Evolutionary conservation across 179 eudicot species (phyloP), one percentile per base, ranked within the genome.

Genomic region (Amaranthus tricolor): DNA sequence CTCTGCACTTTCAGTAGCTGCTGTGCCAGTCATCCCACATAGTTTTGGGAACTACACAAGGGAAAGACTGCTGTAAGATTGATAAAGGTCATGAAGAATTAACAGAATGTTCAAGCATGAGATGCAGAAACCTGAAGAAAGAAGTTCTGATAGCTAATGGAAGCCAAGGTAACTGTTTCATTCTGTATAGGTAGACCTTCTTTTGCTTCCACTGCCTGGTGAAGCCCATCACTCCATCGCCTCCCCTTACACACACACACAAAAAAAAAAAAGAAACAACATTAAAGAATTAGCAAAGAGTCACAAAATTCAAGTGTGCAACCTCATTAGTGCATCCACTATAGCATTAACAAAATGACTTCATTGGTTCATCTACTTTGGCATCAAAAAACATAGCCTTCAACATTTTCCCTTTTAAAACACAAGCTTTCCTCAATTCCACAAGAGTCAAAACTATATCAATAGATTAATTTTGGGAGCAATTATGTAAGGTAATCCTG

Each of bases 141-240:
- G 84, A 96, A 96, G 78, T 96, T 96, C 69, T 96, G 99, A 81
- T 96, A 96, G 79, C 99, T 96, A 63, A 96, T 93, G 80, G 98
- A 93, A 75, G 98, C 99, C 86, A 96, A 72, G 79, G 99, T 96
- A 77, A 96, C 85, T 56, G 99, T 96, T 83, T 93, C 99, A 76
- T 93, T 96, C 80, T 96, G 99, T 78, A 96, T 91, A 74, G 99
- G 96, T 76, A 93, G 74, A 72, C 96, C 89, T 85, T 96, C 99
- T 86, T 96, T 96, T 76, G 99, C 98, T 86, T 96, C 99, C 72
- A 96, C 99, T 66, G 99, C 99, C 88, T 96, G 99, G 84, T 93
- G 99, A 84, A 96, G 99, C 60, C 99, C 99, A 78, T 95, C 99
- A 84, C 99, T 96, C 99, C 99, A 96, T 66, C 99, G 97, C 78